phyloP scores from a whole-genome alignment of 352 stramenopile genomes.

The Globisporangium takayamanum region DNA sequence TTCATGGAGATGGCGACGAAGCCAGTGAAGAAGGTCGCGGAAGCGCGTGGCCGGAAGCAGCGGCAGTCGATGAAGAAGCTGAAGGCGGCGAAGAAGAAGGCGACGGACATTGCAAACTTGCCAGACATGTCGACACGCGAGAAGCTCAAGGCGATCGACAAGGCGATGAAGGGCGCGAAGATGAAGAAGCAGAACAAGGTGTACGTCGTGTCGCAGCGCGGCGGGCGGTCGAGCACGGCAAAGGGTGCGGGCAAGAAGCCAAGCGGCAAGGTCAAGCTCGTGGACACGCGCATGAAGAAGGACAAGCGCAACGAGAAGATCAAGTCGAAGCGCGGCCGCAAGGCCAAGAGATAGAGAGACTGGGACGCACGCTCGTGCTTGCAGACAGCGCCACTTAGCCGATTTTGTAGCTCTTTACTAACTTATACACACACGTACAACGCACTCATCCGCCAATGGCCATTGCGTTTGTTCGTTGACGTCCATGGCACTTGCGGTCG shows the following conservation, averaged over 20 bases:
- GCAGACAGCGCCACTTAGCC: not conserved
- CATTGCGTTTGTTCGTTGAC: not conserved
- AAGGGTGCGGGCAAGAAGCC: conserved; percentile 70
- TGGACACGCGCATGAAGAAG: conserved; percentile 97
- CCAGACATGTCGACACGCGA: conserved; percentile 96
- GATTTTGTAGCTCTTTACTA: conserved; percentile 14
- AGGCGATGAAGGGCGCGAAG: conserved; percentile 92
- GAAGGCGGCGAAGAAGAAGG: conserved; percentile 96
- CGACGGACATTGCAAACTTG: conserved; percentile 92
- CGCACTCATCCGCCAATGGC: not conserved
- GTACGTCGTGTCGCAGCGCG: conserved; percentile 92
- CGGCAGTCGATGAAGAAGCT: conserved; percentile 92
- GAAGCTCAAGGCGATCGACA: conserved; percentile 98
- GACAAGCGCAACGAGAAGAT: conserved; percentile 90
- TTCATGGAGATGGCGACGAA: conserved; percentile 96
- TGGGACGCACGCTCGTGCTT: not conserved
- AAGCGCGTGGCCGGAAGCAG: conserved; percentile 95
- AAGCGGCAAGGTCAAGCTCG: conserved; percentile 92
- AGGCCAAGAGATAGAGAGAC: conserved; percentile 73
- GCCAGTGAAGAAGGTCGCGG: conserved; percentile 98
- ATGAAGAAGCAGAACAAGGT: conserved; percentile 92
- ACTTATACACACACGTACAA: conserved; percentile 5
- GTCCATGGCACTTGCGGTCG: not conserved
- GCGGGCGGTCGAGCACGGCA: conserved; percentile 40
- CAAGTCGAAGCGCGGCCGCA: conserved; percentile 78